Evolutionary conservation across 1,284 basidiomycete species (phyloP).

Genomic region (Amylostereum areolatum): DNA sequence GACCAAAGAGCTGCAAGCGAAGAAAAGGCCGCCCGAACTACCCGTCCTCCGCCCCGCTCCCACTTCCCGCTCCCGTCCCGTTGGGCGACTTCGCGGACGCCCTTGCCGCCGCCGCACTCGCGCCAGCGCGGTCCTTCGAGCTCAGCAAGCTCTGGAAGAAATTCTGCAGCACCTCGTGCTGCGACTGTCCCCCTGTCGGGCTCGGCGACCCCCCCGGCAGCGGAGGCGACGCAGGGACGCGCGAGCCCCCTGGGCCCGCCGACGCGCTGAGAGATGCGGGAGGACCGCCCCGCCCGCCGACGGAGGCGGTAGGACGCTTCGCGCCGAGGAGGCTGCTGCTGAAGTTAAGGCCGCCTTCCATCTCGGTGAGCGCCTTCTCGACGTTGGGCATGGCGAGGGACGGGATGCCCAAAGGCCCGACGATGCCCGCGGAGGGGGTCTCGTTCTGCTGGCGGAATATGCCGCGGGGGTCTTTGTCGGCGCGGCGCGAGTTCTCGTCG

Average conservation of each 20-base stretch:
- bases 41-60: conserved; percentile 29
- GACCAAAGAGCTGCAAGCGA: too few relatives aligned
- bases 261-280: conserved; percentile 13
- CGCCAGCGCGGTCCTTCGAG: conserved; percentile 50
- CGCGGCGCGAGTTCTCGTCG: conserved; percentile 83
- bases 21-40: neutral
- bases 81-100: conserved; percentile 18
- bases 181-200: conserved; percentile 51
- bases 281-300: conserved; percentile 18
- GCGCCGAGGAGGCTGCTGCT: conserved; percentile 16
- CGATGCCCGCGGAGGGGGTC: conserved; percentile 58
- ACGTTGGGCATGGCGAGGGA: conserved; percentile 82
- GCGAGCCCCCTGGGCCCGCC: conserved; percentile 11
- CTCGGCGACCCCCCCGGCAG: conserved; percentile 37
- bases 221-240: conserved; percentile 30
- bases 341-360: conserved; percentile 56
- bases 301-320: conserved; percentile 16
- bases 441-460: conserved; percentile 75
- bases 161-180: conserved; percentile 79
- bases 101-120: conserved; percentile 11
- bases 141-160: conserved; percentile 81
- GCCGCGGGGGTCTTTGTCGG: conserved; percentile 82
- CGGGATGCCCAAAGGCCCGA: conserved; percentile 83
- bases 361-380: conserved; percentile 78
- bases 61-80: conserved; percentile 19